Evolutionary conservation across 2,329 filamentous ascomycete species (phyloP), one percentile per base, ranked within the genome.

Genomic region (Trichoderma pleuroti): DNA sequence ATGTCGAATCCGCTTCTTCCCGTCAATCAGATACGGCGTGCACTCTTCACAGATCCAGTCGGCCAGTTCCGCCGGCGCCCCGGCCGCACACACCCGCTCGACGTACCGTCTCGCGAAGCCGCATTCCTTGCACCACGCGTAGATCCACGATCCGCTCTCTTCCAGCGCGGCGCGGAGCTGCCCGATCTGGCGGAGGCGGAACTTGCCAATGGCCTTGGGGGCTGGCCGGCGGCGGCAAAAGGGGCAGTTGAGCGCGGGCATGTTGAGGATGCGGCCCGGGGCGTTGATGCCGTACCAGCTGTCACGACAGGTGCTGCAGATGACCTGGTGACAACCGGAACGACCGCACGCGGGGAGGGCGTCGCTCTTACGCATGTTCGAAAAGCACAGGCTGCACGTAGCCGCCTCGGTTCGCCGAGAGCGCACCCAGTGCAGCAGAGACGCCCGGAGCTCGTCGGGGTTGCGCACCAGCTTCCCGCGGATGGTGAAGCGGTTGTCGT

Each of bases 201-300:
- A 79, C 1, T 78, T 77, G 24, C 73, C 72, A 2, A 85, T 73
- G 1, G 79, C 81, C 66, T 77, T 78, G 5, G 81, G 74, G 1
- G 80, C 77, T 0, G 84, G 84, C 56, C 75, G 77, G 0, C 84
- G 81, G 28, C 85, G 80, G 71, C 85, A 87, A 76, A 87, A 87
- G 1, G 85, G 84, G 71, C 85, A 86, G 2, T 75, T 78, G 5
- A 87, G 80, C 0, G 85, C 84, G 0, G 84, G 83, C 0, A 82
- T 74, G 71, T 86, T 86, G 74, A 87, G 80, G 14, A 86, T 77
- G 1, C 75, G 74, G 1, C 84, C 84, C 1, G 78, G 76, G 0
- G 56, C 63, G 73, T 86, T 87, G 70, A 83, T 75, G 0, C 83
- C 83, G 70, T 86, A 86, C 85, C 85, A 87, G 2, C 73, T 75